Evolutionary conservation across 192 early-diverging fungal genomes (phyloP).

Genomic region (Entomortierella chlamydospora): DNA sequence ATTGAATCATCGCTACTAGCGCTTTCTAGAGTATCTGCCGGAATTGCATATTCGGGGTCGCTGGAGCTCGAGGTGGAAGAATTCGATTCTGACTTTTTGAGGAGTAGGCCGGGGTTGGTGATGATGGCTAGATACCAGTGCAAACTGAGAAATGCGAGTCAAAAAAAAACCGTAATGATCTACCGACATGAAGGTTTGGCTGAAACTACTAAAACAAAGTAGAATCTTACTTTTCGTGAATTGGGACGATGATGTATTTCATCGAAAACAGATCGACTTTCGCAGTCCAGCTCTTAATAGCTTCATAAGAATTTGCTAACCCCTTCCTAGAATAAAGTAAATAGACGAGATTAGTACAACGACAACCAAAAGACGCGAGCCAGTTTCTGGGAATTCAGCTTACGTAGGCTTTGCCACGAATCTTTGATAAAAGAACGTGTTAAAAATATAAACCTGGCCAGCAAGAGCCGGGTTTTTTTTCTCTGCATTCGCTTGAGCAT

Average conservation of each 20-base stretch:
- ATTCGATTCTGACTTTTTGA: constrained; percentile 6
- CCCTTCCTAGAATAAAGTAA: constrained; percentile 25
- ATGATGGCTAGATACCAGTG: constrained; percentile 94
- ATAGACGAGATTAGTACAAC: constrained; percentile 4
- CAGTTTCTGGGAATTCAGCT: no score
- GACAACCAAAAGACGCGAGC: no score
- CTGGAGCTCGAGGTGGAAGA: neutral
- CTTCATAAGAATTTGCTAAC: constrained; percentile 61
- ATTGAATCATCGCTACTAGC: neutral
- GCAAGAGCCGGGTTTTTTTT: constrained; percentile 55
- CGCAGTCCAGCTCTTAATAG: constrained; percentile 84
- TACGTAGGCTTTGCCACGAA: constrained; percentile 61
- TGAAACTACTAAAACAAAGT: neutral
- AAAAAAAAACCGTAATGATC: neutral
- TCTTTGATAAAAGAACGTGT: constrained; percentile 86
- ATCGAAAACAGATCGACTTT: constrained; percentile 81
- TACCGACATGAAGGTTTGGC: neutral
- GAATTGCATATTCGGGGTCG: neutral
- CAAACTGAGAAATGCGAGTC: constrained; percentile 54
- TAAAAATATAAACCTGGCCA: constrained; percentile 80
- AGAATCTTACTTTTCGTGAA: constrained; percentile 81
- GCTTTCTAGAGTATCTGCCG: neutral
- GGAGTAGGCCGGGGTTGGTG: constrained; percentile 70
- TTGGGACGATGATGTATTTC: constrained; percentile 84
- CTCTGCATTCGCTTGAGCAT: constrained; percentile 41